These are phyloP conservation scores for Mycosphaerella arachidis DNA, from an alignment of 2,329 filamentous ascomycete species.

Conservation along the genomic window DNA sequence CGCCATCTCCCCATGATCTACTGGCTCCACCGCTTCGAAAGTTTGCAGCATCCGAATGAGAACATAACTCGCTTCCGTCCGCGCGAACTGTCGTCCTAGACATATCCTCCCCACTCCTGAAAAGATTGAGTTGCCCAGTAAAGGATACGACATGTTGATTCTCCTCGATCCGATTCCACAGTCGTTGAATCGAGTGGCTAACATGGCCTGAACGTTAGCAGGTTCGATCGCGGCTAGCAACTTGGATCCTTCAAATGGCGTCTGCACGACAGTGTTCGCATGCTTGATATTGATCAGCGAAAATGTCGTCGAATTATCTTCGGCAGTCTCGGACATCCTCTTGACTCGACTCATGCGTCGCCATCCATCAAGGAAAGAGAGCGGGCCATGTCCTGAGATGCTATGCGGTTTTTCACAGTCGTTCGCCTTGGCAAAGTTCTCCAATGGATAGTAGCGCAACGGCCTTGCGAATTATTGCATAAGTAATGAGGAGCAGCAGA, in stretches of 20 bases:
- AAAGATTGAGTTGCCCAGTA: conserved; percentile 31
- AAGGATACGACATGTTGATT: conserved; percentile 19
- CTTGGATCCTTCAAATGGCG: conserved; percentile 9
- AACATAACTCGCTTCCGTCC: conserved; percentile 71
- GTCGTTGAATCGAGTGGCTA: conserved; percentile 51
- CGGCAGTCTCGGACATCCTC: conserved; percentile 3
- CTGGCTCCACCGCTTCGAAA: conserved; percentile 49
- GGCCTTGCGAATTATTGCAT: background rate
- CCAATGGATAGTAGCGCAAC: conserved; percentile 1
- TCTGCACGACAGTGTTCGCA: conserved; percentile 3
- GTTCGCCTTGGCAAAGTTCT: conserved; percentile 8
- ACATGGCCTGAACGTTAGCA: conserved; percentile 51
- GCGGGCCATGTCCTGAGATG: conserved; percentile 1
- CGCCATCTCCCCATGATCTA: conserved; percentile 24
- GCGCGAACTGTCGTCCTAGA: conserved; percentile 63
- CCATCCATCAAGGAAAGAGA: background rate
- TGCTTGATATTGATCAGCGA: conserved; percentile 6
- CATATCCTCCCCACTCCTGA: conserved; percentile 33
- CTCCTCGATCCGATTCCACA: conserved; percentile 34
- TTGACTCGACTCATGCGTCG: background rate
- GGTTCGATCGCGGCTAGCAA: conserved; percentile 33
- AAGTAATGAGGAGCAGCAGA: conserved; percentile 1
- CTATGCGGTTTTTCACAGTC: conserved; percentile 11
- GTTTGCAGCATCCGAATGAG: conserved; percentile 67
- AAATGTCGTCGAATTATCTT: conserved; percentile 14